Evolutionary conservation across 352 stramenopile genomes (phyloP).

Genomic region (Pythium diclinum): DNA sequence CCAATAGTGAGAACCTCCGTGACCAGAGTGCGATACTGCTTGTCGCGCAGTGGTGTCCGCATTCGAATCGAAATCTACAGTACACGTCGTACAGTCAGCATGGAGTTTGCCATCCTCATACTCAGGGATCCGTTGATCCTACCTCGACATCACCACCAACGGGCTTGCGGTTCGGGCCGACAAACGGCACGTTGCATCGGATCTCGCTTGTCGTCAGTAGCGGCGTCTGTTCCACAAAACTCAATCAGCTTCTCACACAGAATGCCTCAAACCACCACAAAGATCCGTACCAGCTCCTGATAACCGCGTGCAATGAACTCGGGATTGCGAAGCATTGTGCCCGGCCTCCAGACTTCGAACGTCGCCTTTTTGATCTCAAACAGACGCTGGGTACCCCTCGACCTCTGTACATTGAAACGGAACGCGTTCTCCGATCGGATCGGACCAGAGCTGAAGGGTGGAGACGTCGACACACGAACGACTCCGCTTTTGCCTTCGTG

Average conservation of each 20-base stretch:
- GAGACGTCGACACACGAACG: slow-evolving; percentile 32
- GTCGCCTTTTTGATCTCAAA: slow-evolving; percentile 79
- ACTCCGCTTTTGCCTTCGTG: slow-evolving; percentile 57
- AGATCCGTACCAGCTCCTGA: slow-evolving; percentile 54
- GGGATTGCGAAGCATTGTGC: slow-evolving; percentile 58
- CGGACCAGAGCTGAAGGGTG: slow-evolving; percentile 30
- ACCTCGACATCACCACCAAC: slow-evolving; percentile 68
- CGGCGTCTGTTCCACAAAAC: slow-evolving; percentile 29
- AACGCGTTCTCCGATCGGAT: slow-evolving; percentile 32
- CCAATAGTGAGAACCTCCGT: slow-evolving; percentile 53
- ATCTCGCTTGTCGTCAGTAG: slow-evolving; percentile 54
- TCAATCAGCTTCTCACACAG: background rate
- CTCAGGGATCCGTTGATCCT: background rate
- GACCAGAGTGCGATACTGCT: slow-evolving; percentile 42
- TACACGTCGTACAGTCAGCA: background rate
- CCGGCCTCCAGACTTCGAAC: slow-evolving; percentile 73
- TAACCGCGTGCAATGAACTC: slow-evolving; percentile 65
- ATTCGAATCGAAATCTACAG: slow-evolving; percentile 56
- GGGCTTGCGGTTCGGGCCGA: slow-evolving; percentile 66
- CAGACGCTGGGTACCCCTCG: slow-evolving; percentile 62
- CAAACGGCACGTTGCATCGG: slow-evolving; percentile 49
- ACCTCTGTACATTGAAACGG: slow-evolving; percentile 52
- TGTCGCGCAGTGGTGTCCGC: slow-evolving; percentile 56
- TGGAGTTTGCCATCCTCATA: no score
- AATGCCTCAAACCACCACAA: background rate